These are phyloP conservation scores for Tolypocladium nubicola DNA, from an alignment of 2,329 filamentous ascomycete species.

Conservation along the genomic window DNA sequence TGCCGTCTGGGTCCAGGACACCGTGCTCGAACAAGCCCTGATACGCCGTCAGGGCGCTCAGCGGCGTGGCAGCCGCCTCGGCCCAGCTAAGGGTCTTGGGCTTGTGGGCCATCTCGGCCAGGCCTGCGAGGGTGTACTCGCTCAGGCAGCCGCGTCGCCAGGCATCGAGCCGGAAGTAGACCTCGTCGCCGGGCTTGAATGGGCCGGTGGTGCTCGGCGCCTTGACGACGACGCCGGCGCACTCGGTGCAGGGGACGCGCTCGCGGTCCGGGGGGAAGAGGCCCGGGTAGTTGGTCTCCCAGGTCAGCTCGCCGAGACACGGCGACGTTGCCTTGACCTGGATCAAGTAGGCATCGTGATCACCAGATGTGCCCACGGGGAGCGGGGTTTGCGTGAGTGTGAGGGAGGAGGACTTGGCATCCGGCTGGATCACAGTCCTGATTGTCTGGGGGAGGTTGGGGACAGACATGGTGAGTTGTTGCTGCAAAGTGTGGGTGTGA, in stretches of 20 bases:
- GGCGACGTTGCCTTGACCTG: constrained; percentile 21
- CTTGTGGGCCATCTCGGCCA: constrained; percentile 22
- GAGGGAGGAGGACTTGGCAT: constrained; percentile 9
- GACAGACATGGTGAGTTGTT: neutral
- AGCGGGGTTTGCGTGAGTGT: constrained; percentile 9
- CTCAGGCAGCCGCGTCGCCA: constrained; percentile 16
- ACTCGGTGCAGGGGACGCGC: constrained; percentile 25
- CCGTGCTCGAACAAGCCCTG: constrained; percentile 29
- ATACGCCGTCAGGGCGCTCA: constrained; percentile 29
- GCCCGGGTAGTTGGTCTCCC: constrained; percentile 13
- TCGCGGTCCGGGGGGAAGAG: constrained; percentile 11
- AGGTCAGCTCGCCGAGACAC: constrained; percentile 21
- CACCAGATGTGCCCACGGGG: constrained; percentile 7
- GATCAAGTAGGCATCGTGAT: constrained; percentile 17
- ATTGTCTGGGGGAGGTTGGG: constrained; percentile 9
- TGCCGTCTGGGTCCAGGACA: constrained; percentile 14
- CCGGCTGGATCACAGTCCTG: constrained; percentile 12
- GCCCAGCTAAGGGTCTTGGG: constrained; percentile 20
- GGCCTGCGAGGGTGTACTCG: constrained; percentile 20
- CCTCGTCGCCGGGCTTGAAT: constrained; percentile 24
- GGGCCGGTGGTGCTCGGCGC: constrained; percentile 12
- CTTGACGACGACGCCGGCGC: constrained; percentile 25
- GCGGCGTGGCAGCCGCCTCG: constrained; percentile 24
- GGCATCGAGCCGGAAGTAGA: constrained; percentile 20
- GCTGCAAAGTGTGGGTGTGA: no score